Evolutionary conservation across 331 rosid genomes (phyloP).

Genomic region (Prunus yedoensis): DNA sequence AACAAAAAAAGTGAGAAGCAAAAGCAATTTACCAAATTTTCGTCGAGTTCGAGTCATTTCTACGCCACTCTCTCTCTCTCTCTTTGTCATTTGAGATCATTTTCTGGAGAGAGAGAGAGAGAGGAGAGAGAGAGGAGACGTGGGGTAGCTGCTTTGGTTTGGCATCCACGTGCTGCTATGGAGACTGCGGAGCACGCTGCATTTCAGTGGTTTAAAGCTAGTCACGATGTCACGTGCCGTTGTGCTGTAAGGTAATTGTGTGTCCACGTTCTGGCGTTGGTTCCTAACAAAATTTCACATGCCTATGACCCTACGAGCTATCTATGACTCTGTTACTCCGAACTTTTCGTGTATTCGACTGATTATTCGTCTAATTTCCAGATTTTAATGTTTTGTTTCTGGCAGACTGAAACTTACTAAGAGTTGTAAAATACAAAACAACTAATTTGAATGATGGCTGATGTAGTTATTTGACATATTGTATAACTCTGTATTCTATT

Average conservation of each 20-base stretch:
- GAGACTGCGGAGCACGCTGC: background rate
- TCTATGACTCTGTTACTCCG: no score
- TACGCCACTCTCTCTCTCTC: constrained; percentile 29
- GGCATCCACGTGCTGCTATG: background rate
- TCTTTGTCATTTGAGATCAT: background rate
- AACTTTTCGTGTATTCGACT: no score
- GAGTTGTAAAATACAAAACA: no score
- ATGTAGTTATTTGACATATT: no score
- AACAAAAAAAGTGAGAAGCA: background rate
- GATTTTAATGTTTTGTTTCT: no score
- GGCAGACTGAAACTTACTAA: no score
- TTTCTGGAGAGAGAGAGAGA: background rate
- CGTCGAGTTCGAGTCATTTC: constrained; percentile 37
- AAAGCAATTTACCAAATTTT: constrained; percentile 4
- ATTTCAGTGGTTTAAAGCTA: background rate
- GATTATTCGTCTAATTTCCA: no score
- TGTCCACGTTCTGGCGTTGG: background rate
- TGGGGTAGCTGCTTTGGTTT: background rate
- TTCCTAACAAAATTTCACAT: background rate
- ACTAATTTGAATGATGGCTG: no score
- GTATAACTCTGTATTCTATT: no score
- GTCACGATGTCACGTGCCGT: background rate
- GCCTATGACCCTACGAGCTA: background rate
- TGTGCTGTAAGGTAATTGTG: background rate
- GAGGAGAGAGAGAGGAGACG: background rate